Evolutionary conservation across 805 yeast genomes (phyloP).

Genomic region (Saccharomycopsis javanensis): DNA sequence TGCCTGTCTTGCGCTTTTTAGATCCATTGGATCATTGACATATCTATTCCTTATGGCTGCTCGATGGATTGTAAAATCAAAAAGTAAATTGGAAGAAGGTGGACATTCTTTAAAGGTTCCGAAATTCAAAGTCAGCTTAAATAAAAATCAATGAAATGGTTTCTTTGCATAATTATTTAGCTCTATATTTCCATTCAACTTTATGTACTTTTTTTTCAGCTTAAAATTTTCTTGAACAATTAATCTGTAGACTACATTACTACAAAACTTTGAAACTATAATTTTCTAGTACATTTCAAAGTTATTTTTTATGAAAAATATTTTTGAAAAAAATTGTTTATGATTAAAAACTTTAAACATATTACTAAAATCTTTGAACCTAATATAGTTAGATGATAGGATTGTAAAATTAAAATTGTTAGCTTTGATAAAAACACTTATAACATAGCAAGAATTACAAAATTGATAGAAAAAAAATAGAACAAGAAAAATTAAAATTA

Average conservation of each 20-base stretch:
- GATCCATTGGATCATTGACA: constrained; percentile 73
- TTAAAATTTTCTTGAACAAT: too few relatives aligned
- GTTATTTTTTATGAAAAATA: too few relatives aligned
- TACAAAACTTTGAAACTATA: too few relatives aligned
- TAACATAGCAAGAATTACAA: neutral
- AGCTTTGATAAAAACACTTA: neutral
- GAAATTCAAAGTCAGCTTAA: constrained; percentile 13
- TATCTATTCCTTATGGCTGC: constrained; percentile 42
- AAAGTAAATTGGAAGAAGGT: constrained; percentile 31
- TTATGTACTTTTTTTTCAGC: neutral
- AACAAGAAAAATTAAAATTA: neutral
- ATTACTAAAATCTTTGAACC: too few relatives aligned
- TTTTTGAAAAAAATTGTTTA: too few relatives aligned
- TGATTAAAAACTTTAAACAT: too few relatives aligned
- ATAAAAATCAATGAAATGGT: neutral
- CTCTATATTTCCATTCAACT: neutral
- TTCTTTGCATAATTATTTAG: neutral
- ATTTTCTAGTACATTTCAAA: too few relatives aligned
- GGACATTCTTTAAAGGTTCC: constrained; percentile 22
- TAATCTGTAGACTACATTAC: too few relatives aligned
- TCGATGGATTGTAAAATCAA: constrained; percentile 32
- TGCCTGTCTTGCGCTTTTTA: constrained; percentile 69
- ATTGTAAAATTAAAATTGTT: too few relatives aligned
- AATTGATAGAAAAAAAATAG: neutral
- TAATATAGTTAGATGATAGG: too few relatives aligned